Base-by-base conservation (phyloP, 1,139 yeast species). In the Blastobotrys serpentis region DNA sequence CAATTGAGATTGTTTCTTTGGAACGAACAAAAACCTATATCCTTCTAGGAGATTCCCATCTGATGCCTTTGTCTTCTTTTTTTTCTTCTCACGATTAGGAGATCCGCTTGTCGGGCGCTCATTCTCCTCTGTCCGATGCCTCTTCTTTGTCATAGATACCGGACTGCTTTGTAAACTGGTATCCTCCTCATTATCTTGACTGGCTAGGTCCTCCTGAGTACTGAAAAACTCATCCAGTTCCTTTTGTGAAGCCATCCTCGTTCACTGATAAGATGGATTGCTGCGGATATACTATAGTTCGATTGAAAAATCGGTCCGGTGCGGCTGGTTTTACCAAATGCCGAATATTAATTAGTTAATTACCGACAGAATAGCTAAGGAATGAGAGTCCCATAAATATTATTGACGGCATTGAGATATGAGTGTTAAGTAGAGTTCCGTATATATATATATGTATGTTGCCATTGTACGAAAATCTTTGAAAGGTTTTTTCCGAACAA, bases 141-240 rank as follows among this genome's bases (percentile, higher is more conserved):
- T 11, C n/a, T 29, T 29, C 13, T 29, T 29, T 29, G 32, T 14
- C 13, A 4, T 11, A 6, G 32, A 6, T 11, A 11, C 32, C n/a
- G 32, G 14, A 29, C 32, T 29, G 32, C 26, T 10, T 23, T 23
- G n/a, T n/a, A n/a, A n/a, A n/a, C 26, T 13, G 38, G 11, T 6
- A 33, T 11, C 11, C 21, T 33, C n/a, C 21, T 36, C 40, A 36
- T 36, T 14, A 10, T 36, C 40, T 5, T 16, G 25, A 8, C 25
- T 5, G 10, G 40, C 14, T 25, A 36, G 22, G 19, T 36, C 23
- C 4, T 36, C 40, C 25, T 36, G 40, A 3, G 40, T 17, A 7
- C 22, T 19, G 25, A 36, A 36, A 19, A 36, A 36, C 18, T 36
- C 40, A 4, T 36, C 40, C 16, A 36, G 8, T 19, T 36, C 40